phyloP scores from a whole-genome alignment of 371 early-diverging fungal genomes.

The Lichtheimia ornata region DNA sequence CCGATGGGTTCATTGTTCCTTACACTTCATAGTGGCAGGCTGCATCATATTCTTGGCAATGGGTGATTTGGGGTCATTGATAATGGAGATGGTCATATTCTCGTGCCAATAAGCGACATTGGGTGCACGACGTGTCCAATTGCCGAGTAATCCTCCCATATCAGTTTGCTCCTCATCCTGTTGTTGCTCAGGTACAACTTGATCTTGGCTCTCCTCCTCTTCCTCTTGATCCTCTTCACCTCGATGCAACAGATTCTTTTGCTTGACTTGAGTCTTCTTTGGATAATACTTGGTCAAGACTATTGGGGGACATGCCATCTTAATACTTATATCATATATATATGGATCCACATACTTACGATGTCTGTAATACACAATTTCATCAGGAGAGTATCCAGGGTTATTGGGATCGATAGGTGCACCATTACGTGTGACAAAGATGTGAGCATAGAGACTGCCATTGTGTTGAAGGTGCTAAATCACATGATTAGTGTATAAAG shows the following conservation, averaged over 20 bases:
- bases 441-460: constrained; percentile 83
- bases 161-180: constrained; percentile 21
- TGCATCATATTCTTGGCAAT: constrained; percentile 56
- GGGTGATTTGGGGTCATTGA: constrained; percentile 48
- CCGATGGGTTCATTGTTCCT: constrained; percentile 1
- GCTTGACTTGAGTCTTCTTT: constrained; percentile 60
- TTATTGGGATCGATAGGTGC: constrained; percentile 56
- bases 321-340: no score
- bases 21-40: constrained; percentile 55
- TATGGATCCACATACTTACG: constrained; percentile 32
- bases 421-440: constrained; percentile 62
- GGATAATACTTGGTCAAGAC: constrained; percentile 72
- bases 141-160: constrained; percentile 27
- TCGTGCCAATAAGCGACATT: constrained; percentile 85
- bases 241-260: constrained; percentile 69
- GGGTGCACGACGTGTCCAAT: constrained; percentile 44
- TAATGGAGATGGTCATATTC: constrained; percentile 76
- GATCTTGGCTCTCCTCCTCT: constrained; percentile 12
- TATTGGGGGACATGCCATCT: constrained; percentile 15
- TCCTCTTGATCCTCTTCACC: constrained; percentile 41
- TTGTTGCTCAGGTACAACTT: constrained; percentile 13
- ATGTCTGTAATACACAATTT: constrained; percentile 56
- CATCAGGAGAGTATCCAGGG: constrained; percentile 36
- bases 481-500: neutral
- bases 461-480: constrained; percentile 71